Evolutionary conservation across 73 alveolate genomes (phyloP).

Genomic region (Diophrys sp.): DNA sequence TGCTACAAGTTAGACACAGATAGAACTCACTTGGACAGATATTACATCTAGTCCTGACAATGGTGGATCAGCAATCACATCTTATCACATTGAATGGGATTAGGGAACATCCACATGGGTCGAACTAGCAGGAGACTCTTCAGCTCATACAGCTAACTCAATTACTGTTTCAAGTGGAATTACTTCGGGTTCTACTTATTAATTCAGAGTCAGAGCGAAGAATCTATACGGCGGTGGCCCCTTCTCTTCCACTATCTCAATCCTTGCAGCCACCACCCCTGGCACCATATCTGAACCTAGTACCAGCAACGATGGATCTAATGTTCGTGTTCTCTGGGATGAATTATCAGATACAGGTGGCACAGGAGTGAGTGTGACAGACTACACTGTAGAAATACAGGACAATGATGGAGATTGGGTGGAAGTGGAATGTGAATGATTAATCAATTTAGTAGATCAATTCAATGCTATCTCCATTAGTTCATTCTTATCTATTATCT

Average conservation of each 20-base stretch:
- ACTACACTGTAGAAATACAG: not conserved
- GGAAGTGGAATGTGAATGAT: not conserved
- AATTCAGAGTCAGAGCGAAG: constrained; percentile 51
- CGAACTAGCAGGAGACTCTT: not conserved
- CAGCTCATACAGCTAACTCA: not conserved
- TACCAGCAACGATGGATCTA: constrained; percentile 22
- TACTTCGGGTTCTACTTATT: constrained; percentile 32
- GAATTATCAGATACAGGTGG: constrained; percentile 44
- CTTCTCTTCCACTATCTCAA: constrained; percentile 26
- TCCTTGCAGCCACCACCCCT: constrained; percentile 46
- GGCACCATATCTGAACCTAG: constrained; percentile 32
- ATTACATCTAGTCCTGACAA: constrained; percentile 1
- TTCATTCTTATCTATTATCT: constrained; percentile 15
- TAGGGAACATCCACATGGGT: constrained; percentile 19
- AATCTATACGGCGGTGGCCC: constrained; percentile 55
- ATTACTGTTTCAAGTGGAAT: not conserved
- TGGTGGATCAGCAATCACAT: constrained; percentile 35
- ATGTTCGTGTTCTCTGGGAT: constrained; percentile 11
- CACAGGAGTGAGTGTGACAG: constrained; percentile 3
- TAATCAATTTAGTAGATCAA: too few relatives aligned
- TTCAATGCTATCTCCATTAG: constrained; percentile 23
- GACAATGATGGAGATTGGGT: not conserved
- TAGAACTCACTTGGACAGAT: constrained; percentile 33
- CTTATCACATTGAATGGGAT: constrained; percentile 53
- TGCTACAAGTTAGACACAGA: constrained; percentile 24